These are phyloP conservation scores for Schizosaccharomyces japonicus DNA, from an alignment of 805 yeast genomes.

Conservation along the genomic window DNA sequence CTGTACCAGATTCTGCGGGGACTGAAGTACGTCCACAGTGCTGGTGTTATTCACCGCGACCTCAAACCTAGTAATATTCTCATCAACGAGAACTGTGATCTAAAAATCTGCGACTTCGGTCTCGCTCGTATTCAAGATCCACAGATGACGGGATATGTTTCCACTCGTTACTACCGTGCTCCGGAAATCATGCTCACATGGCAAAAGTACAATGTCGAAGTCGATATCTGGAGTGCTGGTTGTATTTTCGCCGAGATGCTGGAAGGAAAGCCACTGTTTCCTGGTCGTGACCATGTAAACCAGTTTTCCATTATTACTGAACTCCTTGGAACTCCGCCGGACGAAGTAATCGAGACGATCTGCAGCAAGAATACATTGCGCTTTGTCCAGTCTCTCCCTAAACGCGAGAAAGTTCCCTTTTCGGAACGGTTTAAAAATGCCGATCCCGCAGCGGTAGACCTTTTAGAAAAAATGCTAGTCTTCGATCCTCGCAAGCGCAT, in stretches of 20 bases:
- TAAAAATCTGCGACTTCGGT: slow-evolving; percentile 72
- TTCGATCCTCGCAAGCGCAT: slow-evolving; percentile 89
- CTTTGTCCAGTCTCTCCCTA: slow-evolving; percentile 82
- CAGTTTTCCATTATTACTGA: slow-evolving; percentile 94
- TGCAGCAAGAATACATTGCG: slow-evolving; percentile 85
- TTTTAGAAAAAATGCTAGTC: slow-evolving; percentile 69
- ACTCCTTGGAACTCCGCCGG: slow-evolving; percentile 85
- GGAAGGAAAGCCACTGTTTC: slow-evolving; percentile 88
- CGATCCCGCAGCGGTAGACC: slow-evolving; percentile 56
- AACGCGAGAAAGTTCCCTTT: slow-evolving; percentile 76
- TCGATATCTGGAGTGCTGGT: slow-evolving; percentile 94
- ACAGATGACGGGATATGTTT: slow-evolving; percentile 95
- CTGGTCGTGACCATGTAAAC: slow-evolving; percentile 95
- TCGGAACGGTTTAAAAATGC: slow-evolving; percentile 53
- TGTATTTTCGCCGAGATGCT: slow-evolving; percentile 95
- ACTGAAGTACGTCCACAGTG: slow-evolving; percentile 70
- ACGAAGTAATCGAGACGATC: slow-evolving; percentile 84
- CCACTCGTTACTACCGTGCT: slow-evolving; percentile 86
- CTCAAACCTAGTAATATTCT: slow-evolving; percentile 72
- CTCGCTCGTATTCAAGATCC: slow-evolving; percentile 93
- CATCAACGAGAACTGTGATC: slow-evolving; percentile 71
- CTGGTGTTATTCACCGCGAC: slow-evolving; percentile 86
- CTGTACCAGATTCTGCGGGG: slow-evolving; percentile 86
- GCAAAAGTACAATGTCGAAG: slow-evolving; percentile 93
- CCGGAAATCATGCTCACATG: slow-evolving; percentile 97